These are phyloP conservation scores for Adansonia gregorii DNA, from an alignment of 441 rosid species.

Conservation along the genomic window DNA sequence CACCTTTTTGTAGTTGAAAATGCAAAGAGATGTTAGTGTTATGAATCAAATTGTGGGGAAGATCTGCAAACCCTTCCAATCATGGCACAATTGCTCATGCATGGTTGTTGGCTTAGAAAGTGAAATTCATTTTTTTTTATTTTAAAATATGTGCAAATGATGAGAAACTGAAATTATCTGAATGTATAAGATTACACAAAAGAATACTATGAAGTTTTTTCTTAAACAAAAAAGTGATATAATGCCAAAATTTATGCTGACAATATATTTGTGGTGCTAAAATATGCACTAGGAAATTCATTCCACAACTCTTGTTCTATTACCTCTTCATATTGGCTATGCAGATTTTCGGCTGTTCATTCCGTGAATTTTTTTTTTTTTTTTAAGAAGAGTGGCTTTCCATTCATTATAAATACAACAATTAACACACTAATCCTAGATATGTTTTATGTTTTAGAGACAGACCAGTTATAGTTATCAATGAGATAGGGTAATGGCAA, in stretches of 20 bases:
- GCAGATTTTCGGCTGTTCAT: background rate
- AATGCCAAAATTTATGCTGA: background rate
- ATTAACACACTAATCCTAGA: background rate
- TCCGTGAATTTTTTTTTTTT: background rate
- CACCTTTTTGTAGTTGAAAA: no score
- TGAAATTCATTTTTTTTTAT: background rate
- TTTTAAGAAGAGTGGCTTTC: background rate
- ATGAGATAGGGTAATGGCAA: background rate
- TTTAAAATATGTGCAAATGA: background rate
- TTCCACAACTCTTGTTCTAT: background rate
- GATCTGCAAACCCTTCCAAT: background rate
- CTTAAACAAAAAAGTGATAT: background rate
- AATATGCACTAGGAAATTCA: background rate
- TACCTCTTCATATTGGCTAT: background rate
- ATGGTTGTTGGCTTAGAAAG: background rate
- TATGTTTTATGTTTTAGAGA: background rate
- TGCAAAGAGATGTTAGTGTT: background rate
- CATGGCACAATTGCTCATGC: background rate
- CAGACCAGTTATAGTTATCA: background rate
- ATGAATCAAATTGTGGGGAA: background rate
- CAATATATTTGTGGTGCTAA: background rate
- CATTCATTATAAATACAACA: background rate
- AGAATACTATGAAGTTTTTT: background rate
- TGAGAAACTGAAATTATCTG: background rate
- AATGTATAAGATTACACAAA: background rate